Conservation (phyloP, 2,329 filamentous ascomycete genomes). For the Hortaea werneckii region DNA sequence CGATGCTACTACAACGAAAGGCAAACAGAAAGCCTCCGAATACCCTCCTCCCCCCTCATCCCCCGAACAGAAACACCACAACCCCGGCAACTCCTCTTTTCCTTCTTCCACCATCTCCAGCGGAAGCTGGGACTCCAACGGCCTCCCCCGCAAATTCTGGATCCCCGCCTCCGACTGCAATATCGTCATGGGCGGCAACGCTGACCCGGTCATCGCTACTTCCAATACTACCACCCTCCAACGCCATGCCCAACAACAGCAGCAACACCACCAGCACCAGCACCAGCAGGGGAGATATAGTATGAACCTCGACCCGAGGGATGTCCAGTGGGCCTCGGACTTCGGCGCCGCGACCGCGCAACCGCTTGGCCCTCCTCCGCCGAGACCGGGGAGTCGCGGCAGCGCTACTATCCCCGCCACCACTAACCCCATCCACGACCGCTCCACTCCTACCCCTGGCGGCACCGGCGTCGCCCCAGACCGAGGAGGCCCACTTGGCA, state of each 20-base stretch:
- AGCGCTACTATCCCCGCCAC: no score
- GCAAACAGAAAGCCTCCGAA: conserved; percentile 32
- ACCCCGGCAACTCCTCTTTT: no score
- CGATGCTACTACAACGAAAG: conserved; percentile 25
- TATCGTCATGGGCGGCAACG: conserved; percentile 45
- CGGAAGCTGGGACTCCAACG: conserved; percentile 45
- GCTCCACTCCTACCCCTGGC: background rate
- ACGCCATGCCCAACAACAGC: conserved; percentile 32
- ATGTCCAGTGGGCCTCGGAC: conserved; percentile 47
- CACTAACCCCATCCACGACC: no score
- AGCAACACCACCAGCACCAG: conserved; percentile 30
- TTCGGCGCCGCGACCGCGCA: conserved; percentile 38
- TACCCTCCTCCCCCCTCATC: background rate
- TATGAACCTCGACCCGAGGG: conserved; percentile 37
- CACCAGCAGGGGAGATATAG: conserved; percentile 11
- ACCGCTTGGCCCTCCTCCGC: conserved; percentile 2
- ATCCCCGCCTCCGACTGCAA: conserved; percentile 45
- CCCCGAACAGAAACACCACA: conserved; percentile 5
- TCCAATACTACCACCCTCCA: conserved; percentile 31
- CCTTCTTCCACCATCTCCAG: conserved; percentile 32
- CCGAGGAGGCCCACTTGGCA: background rate
- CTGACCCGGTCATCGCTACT: conserved; percentile 42
- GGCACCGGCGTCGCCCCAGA: background rate
- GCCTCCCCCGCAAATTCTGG: conserved; percentile 47
- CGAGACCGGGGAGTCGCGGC: conserved; percentile 20